Percentiles rank a stretch among this genome's conserved stretches.
phyloP scores from a whole-genome alignment of 345 rosid species.

The Rubroshorea leprosula region DNA sequence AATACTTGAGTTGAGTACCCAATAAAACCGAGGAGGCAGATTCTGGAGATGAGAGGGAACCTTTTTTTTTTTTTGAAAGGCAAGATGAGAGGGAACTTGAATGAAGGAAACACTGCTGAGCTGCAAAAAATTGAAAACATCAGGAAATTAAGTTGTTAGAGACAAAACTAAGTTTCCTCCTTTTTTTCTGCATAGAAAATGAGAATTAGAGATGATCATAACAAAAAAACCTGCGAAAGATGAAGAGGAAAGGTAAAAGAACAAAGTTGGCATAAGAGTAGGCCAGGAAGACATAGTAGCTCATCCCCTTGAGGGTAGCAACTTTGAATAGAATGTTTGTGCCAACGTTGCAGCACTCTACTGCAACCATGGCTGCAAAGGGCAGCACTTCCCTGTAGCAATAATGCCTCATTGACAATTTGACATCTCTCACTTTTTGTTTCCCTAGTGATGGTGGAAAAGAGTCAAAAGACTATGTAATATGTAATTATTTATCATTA shows the following conservation, averaged over 20 bases:
- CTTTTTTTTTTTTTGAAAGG: too few relatives aligned
- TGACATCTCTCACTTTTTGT: too few relatives aligned
- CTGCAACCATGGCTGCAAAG: conserved; percentile 22
- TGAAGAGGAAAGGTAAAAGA: conserved; percentile 19
- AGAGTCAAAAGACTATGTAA: too few relatives aligned
- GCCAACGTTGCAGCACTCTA: conserved; percentile 24
- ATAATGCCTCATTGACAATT: conserved; percentile 17
- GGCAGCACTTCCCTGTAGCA: conserved; percentile 20
- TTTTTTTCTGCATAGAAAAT: too few relatives aligned
- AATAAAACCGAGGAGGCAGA: conserved; percentile 22
- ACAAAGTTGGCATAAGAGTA: conserved; percentile 23
- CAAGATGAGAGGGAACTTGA: conserved; percentile 17
- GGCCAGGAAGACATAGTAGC: conserved; percentile 25
- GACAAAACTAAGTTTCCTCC: not conserved
- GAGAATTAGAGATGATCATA: not conserved
- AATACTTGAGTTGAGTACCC: conserved; percentile 23
- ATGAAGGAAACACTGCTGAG: conserved; percentile 11
- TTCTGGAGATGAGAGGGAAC: conserved; percentile 19
- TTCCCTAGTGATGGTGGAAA: too few relatives aligned
- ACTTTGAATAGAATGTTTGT: conserved; percentile 28
- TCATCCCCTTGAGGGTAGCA: conserved; percentile 27
- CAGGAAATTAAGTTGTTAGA: not conserved
- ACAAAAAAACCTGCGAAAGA: conserved; percentile 15
- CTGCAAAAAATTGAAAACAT: not conserved
- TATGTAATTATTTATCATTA: too few relatives aligned